Evolutionary conservation across 441 rosid species (phyloP), one percentile per base, ranked within the genome.

Genomic region (Pelargonium citronellum): DNA sequence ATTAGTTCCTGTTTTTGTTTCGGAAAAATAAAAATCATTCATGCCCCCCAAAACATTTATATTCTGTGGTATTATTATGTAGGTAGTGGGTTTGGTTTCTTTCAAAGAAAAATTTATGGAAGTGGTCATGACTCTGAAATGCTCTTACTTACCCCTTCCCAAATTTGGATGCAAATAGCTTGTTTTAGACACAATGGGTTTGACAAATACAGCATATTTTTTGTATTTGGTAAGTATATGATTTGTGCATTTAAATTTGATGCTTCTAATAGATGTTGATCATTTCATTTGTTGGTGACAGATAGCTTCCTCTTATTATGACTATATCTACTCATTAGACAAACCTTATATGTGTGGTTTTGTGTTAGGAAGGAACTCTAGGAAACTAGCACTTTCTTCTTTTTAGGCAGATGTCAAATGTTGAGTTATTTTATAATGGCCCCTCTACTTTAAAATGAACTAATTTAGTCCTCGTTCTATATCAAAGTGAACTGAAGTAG

Each of bases 231-330:
- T 8, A 53, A 53, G 60, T 53, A 22, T 30, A 30, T 15, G 60
- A 53, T 53, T 20, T 53, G 60, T 53, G 16, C 60, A 53, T 53
- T 53, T 53, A 20, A 53, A 53, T 20, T 53, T 53, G 16, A 53
- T 53, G 60, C 60, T 15, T 15, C 16, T 53, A 15, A 53, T 53
- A 7, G 20, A 15, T 53, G 8, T 5, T 15, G 34, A 30, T 30
- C 34, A 30, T 30, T 30, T 30, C 60, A 53, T n/a, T 53, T 53
- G 60, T 53, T 53, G 60, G 20, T 15, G 20, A 53, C 20, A 47
- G 55, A 47, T 47, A 47, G 46, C 55, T 13, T 47, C 55, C 55
- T 47, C 55, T 53, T 53, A 53, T 53, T 15, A 53, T 53, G 60
- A 53, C 60, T n/a, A 1, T 53, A 53, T 53, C 60, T 53, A 15